phyloP scores from a whole-genome alignment of 1,284 basidiomycete genomes.

The Rhizoctonia solani region DNA sequence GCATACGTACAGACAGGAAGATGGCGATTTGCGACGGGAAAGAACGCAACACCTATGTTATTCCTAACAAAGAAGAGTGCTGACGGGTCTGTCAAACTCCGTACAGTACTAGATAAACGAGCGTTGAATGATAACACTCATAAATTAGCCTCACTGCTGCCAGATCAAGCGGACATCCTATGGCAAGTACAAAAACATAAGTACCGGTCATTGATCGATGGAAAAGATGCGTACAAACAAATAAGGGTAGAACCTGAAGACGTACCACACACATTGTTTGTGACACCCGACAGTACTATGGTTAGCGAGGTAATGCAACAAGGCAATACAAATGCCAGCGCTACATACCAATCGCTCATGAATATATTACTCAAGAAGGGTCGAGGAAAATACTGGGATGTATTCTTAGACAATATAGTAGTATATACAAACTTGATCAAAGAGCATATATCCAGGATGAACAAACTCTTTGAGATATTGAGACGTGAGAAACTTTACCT shows the following conservation, averaged over 20 bases:
- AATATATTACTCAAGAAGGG: conserved; percentile 43
- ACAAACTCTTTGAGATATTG: conserved; percentile 30
- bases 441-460: conserved; percentile 33
- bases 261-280: conserved; percentile 42
- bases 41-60: conserved; percentile 46
- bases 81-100: conserved; percentile 37
- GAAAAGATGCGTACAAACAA: conserved; percentile 47
- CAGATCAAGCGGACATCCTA: conserved; percentile 46
- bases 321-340: conserved; percentile 48
- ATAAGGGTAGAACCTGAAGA: conserved; percentile 44
- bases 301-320: conserved; percentile 48
- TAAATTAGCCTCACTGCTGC: conserved; percentile 47
- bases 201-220: conserved; percentile 43
- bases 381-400: conserved; percentile 42
- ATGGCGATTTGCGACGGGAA: conserved; percentile 43
- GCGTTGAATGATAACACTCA: conserved; percentile 47
- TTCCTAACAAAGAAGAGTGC: conserved; percentile 47
- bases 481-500: conserved; percentile 34
- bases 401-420: conserved; percentile 48
- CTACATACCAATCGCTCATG: conserved; percentile 48
- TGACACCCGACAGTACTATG: conserved; percentile 48
- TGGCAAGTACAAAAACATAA: conserved; percentile 40
- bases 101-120: conserved; percentile 46
- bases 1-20: conserved; percentile 40
- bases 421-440: conserved; percentile 36